Evolutionary conservation across 2,329 filamentous ascomycete species (phyloP).

Genomic region (Arthrinium puccinioides): DNA sequence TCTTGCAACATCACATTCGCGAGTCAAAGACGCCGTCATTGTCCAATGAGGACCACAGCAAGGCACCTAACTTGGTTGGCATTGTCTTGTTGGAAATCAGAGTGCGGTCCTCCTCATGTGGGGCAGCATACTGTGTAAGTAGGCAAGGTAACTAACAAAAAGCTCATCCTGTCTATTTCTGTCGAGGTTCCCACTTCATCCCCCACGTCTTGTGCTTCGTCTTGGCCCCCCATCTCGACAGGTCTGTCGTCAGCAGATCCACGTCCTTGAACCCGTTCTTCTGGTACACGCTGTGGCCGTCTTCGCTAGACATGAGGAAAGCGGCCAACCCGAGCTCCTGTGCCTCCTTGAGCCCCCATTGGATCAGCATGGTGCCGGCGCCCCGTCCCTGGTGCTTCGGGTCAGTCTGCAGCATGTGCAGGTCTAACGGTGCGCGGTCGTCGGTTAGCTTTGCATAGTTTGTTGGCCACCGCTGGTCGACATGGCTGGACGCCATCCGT

Average conservation of each 20-base stretch:
- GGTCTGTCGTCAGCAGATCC: constrained; percentile 17
- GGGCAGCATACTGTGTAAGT: too few species aligned
- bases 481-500: background rate
- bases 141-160: too few species aligned
- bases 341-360: constrained; percentile 28
- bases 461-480: too few species aligned
- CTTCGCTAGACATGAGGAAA: constrained; percentile 29
- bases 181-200: constrained; percentile 16
- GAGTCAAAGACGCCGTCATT: too few species aligned
- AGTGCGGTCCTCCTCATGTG: too few species aligned
- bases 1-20: too few species aligned
- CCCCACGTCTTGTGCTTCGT: constrained; percentile 14
- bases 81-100: too few species aligned
- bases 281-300: constrained; percentile 27
- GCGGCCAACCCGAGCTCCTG: constrained; percentile 23
- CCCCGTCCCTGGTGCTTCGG: constrained; percentile 32
- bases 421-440: constrained; percentile 17
- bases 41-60: too few species aligned
- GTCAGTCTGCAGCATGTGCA: constrained; percentile 30
- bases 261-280: constrained; percentile 33
- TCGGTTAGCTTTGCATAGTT: background rate
- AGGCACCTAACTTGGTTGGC: too few species aligned
- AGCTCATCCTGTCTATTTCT: too few species aligned
- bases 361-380: constrained; percentile 29
- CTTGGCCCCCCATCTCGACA: constrained; percentile 22